Base-by-base conservation (phyloP, 2,329 filamentous ascomycete genomes). In the Orbilia blumenaviensis region DNA sequence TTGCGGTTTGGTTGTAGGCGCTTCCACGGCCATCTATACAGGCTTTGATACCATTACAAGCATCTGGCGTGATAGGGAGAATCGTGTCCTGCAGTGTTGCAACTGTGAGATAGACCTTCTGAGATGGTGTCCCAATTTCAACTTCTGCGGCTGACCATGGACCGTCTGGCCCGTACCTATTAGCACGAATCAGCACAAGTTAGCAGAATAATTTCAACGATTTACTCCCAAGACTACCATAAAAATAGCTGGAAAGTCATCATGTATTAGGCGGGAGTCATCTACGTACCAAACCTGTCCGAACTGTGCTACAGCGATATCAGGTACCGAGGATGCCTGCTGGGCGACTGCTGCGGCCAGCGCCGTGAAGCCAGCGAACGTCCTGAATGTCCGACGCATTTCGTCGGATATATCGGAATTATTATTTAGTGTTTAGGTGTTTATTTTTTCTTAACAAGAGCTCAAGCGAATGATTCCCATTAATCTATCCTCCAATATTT, bases 31-130 rank as follows among this genome's bases (percentile, higher is more conserved):
- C 72, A 2, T 60, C 21, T 58, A 76, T 69, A 42, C 72, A 76
- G 7, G 27, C 48, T 36, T 48, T 14, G 0, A 52, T 10, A 7
- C 64, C 72, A 23, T 48, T 58, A 44, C 72, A 76, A 6, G 72
- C 72, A 10, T 76, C 58, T 18, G 72, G 64, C n/a, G 72, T 76
- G n/a, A 76, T 76, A 6, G 72, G 50, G 21, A 76, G 36, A 12
- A 76, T 54, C 3, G 64, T 69, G 32, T 76, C 72, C 25, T 68
- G 64, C 2, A 76, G 60, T 5, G 72, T 76, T 23, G 64, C 72
- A 2, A 76, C 72, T 29, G 72, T 76, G n/a, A 76, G 42, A 42
- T 76, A 76, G 16, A 76, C 72, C 18, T 76, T 76, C 23, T 76
- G 72, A 1, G 48, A 41, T 9, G 72, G 72, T 8, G 58, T 66